Evolutionary conservation across 2,329 filamentous ascomycete genomes (phyloP).

Genomic region (Pyrenophora tritici-repentis): DNA sequence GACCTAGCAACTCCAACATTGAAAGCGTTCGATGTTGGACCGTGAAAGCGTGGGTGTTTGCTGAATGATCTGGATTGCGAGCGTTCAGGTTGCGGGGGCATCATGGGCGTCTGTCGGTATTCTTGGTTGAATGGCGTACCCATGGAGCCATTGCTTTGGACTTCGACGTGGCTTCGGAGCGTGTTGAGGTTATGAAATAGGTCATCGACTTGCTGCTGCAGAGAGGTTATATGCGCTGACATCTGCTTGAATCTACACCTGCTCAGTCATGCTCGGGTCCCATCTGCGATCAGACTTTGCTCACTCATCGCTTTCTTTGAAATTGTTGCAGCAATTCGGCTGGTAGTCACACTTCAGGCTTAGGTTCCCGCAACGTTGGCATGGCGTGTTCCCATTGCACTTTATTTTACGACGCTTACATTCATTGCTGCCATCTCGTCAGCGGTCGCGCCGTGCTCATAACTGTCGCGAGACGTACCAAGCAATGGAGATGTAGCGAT

Average conservation of each 20-base stretch:
- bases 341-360: constrained; percentile 68
- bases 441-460: too few relatives aligned
- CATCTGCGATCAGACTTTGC: background rate
- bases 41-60: constrained; percentile 72
- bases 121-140: constrained; percentile 40
- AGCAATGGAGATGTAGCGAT: constrained; percentile 68
- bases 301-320: constrained; percentile 80
- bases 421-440: constrained; percentile 52
- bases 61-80: constrained; percentile 39
- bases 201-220: constrained; percentile 84
- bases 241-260: constrained; percentile 71
- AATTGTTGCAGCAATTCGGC: constrained; percentile 74
- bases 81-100: constrained; percentile 47
- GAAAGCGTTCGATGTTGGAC: constrained; percentile 83
- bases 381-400: constrained; percentile 69
- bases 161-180: constrained; percentile 60
- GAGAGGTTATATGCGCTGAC: constrained; percentile 70
- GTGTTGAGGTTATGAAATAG: constrained; percentile 74
- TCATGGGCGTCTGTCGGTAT: constrained; percentile 41
- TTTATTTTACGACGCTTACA: constrained; percentile 71
- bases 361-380: constrained; percentile 68
- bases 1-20: constrained; percentile 85
- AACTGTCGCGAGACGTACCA: constrained; percentile 42
- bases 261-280: constrained; percentile 10
- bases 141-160: constrained; percentile 35